These are phyloP conservation scores for Suillus ampliporus DNA, from an alignment of 768 basidiomycete species.

Conservation along the genomic window DNA sequence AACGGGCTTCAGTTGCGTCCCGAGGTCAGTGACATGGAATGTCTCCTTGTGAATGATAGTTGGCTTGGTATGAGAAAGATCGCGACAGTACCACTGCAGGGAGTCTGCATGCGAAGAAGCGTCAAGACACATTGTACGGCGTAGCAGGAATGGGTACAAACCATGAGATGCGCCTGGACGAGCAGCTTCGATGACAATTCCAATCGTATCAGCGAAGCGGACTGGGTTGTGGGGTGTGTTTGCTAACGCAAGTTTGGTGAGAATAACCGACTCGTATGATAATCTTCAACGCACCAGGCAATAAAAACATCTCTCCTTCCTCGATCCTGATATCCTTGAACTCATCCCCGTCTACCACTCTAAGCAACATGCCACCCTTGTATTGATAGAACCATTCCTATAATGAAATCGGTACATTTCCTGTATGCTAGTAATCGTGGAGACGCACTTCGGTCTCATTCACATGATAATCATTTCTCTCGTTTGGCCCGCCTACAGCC, in stretches of 20 bases:
- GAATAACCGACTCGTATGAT: slow-evolving; percentile 6
- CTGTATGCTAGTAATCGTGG: neutral
- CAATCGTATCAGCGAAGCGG: slow-evolving; percentile 87
- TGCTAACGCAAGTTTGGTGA: slow-evolving; percentile 48
- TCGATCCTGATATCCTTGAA: slow-evolving; percentile 89
- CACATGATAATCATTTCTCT: slow-evolving; percentile 91
- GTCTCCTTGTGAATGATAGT: slow-evolving; percentile 83
- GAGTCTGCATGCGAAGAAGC: slow-evolving; percentile 60
- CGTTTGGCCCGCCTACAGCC: slow-evolving; percentile 95
- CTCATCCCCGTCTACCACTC: slow-evolving; percentile 78
- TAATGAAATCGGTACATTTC: neutral
- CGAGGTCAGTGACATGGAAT: slow-evolving; percentile 90
- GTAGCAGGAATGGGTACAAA: slow-evolving; percentile 37
- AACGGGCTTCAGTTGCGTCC: slow-evolving; percentile 90
- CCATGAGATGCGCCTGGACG: slow-evolving; percentile 79
- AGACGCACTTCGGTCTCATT: slow-evolving; percentile 87
- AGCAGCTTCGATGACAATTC: slow-evolving; percentile 88
- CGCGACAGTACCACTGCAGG: slow-evolving; percentile 90
- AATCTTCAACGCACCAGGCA: slow-evolving; percentile 68
- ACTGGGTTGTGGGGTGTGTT: slow-evolving; percentile 98
- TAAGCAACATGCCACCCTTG: slow-evolving; percentile 91
- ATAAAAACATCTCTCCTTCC: slow-evolving; percentile 96
- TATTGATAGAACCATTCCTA: slow-evolving; percentile 99
- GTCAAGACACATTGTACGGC: slow-evolving; percentile 6
- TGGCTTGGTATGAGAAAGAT: slow-evolving; percentile 61